Evolutionary conservation across 108 stramenopile species (phyloP).

Genomic region (Cyclotella choctawhatcheeana): DNA sequence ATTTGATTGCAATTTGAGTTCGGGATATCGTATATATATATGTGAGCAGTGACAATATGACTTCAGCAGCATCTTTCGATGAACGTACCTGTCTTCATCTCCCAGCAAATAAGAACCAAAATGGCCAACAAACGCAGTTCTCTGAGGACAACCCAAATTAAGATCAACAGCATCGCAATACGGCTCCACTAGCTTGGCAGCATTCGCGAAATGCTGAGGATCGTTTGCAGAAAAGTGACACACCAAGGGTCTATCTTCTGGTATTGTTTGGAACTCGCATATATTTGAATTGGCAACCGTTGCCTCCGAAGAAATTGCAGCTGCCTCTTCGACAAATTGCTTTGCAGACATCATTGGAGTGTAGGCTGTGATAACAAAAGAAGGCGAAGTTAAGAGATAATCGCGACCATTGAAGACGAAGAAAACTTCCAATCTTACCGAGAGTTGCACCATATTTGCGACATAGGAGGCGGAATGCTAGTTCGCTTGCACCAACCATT

Average conservation of each 20-base stretch:
- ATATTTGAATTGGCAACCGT: constrained; percentile 36
- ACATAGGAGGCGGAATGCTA: constrained; percentile 91
- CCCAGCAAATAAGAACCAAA: constrained; percentile 91
- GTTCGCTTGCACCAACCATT: constrained; percentile 96
- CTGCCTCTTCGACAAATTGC: constrained; percentile 63
- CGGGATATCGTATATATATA: no score
- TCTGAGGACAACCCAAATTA: constrained; percentile 94
- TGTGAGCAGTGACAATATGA: neutral
- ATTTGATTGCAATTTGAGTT: neutral
- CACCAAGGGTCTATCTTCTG: constrained; percentile 89
- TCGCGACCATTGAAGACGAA: no score
- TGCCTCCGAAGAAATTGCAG: neutral
- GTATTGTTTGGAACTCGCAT: constrained; percentile 82
- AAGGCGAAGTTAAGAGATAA: no score
- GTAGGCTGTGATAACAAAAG: no score
- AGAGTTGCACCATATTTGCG: constrained; percentile 94
- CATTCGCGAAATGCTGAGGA: constrained; percentile 74
- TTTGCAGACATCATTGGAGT: constrained; percentile 97
- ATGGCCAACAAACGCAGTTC: constrained; percentile 92
- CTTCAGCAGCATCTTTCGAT: neutral
- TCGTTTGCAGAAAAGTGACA: constrained; percentile 90
- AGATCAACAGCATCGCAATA: constrained; percentile 92
- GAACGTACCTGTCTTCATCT: constrained; percentile 67
- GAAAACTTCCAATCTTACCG: no score
- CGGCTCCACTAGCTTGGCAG: constrained; percentile 61